Percentiles rank a stretch among this genome's conserved stretches.
phyloP scores from a whole-genome alignment of 352 stramenopile species.

The Phytophthora niederhauseri region DNA sequence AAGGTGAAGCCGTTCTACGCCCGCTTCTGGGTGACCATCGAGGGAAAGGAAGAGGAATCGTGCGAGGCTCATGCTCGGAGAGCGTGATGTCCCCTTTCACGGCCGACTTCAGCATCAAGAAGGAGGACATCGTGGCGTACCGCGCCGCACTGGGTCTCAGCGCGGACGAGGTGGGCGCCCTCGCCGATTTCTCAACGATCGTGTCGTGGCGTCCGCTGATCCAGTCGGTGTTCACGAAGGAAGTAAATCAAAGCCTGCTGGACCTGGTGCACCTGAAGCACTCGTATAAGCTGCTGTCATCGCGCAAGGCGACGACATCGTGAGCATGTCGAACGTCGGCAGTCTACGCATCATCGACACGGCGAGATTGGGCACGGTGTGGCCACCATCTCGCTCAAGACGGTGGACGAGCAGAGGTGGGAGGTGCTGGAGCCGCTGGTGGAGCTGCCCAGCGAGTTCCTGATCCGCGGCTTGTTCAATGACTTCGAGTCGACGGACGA shows the following conservation, averaged over 20 bases:
- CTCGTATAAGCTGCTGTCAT: conserved; percentile 78
- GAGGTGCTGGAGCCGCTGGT: conserved; percentile 71
- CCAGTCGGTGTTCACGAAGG: conserved; percentile 82
- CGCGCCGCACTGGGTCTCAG: conserved; percentile 57
- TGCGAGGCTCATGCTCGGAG: conserved; percentile 59
- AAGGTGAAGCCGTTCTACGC: conserved; percentile 83
- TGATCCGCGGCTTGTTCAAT: conserved; percentile 80
- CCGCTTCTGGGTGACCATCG: conserved; percentile 72
- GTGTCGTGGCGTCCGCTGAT: conserved; percentile 85
- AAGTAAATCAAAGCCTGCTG: conserved; percentile 84
- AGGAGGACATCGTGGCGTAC: conserved; percentile 65
- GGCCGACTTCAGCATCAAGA: conserved; percentile 63
- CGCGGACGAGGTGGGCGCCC: conserved; percentile 38
- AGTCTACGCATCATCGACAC: conserved; percentile 77
- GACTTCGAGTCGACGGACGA: conserved; percentile 64
- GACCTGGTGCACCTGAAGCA: conserved; percentile 86
- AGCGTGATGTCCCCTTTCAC: conserved; percentile 70
- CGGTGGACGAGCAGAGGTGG: conserved; percentile 51
- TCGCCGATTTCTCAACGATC: conserved; percentile 81
- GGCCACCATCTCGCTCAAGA: conserved; percentile 69
- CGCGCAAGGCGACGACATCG: conserved; percentile 61
- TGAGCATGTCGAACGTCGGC: conserved; percentile 73
- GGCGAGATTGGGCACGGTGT: conserved; percentile 83
- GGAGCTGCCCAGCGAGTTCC: conserved; percentile 82
- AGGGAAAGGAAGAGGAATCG: conserved; percentile 61